Evolutionary conservation across 1,284 basidiomycete genomes (phyloP).

Genomic region (Pseudozyma sp.): DNA sequence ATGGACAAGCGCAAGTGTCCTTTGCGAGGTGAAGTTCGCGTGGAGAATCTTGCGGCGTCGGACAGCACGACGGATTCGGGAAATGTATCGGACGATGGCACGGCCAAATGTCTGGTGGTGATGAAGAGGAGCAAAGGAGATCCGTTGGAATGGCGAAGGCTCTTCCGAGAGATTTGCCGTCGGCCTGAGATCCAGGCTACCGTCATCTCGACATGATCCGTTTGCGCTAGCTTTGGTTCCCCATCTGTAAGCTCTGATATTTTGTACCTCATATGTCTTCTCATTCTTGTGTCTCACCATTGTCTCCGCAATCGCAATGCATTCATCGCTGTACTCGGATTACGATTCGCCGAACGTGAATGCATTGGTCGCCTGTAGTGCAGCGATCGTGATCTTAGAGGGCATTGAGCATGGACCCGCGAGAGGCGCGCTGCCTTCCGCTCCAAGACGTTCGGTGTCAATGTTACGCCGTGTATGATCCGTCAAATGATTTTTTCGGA

Average conservation of each 20-base stretch:
- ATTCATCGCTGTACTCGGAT: neutral
- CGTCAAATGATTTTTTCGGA: neutral
- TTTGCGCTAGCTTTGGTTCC: neutral
- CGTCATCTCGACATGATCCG: constrained; percentile 45
- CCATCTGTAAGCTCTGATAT: neutral
- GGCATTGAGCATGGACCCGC: no score
- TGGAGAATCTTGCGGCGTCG: constrained; percentile 50
- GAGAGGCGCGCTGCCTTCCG: no score
- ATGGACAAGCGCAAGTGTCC: constrained; percentile 67
- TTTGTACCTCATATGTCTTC: neutral
- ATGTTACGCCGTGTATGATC: neutral
- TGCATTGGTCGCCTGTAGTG: no score
- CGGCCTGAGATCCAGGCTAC: constrained; percentile 32
- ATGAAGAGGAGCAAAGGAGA: constrained; percentile 68
- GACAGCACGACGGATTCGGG: constrained; percentile 18
- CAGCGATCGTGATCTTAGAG: no score
- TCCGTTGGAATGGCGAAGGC: constrained; percentile 69
- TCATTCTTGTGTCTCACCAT: neutral
- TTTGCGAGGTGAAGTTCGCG: constrained; percentile 60
- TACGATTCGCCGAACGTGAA: no score
- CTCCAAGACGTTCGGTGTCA: no score
- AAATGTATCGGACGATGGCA: constrained; percentile 3
- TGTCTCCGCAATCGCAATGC: constrained; percentile 9
- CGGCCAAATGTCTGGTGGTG: constrained; percentile 56
- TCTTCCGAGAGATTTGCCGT: constrained; percentile 62